These are phyloP conservation scores for Anastatica hierochuntica DNA, from an alignment of 345 rosid species.

Conservation along the genomic window DNA sequence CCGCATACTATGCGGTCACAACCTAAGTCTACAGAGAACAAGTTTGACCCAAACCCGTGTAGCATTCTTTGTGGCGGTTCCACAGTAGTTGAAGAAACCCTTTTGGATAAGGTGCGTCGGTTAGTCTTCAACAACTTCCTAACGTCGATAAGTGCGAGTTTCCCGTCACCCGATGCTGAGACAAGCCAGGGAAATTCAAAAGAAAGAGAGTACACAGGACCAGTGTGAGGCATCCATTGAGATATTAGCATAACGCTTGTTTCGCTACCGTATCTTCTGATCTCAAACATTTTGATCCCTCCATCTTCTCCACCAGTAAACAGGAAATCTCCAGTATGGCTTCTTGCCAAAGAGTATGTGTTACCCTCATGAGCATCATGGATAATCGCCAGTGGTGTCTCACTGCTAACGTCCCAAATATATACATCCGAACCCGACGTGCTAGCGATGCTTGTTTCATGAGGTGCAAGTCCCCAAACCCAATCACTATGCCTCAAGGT, in stretches of 20 bases:
- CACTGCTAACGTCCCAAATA: conserved; percentile 54
- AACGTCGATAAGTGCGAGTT: conserved; percentile 64
- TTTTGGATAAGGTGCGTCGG: conserved; percentile 25
- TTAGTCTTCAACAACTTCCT: conserved; percentile 59
- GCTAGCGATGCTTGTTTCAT: conserved; percentile 47
- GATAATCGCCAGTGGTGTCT: conserved; percentile 44
- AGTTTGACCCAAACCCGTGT: conserved; percentile 62
- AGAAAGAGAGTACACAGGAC: conserved; percentile 70
- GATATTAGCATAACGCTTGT: conserved; percentile 40
- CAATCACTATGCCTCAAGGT: conserved; percentile 81
- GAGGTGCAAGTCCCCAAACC: conserved; percentile 83
- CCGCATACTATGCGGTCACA: conserved; percentile 86
- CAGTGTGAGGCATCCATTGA: conserved; percentile 78
- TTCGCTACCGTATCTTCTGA: conserved; percentile 15
- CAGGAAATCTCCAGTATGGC: conserved; percentile 72
- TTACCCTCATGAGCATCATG: conserved; percentile 56
- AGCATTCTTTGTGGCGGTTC: conserved; percentile 95
- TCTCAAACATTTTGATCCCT: conserved; percentile 77
- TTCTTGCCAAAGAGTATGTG: conserved; percentile 58
- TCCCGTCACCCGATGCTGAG: conserved; percentile 82
- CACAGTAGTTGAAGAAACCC: conserved; percentile 27
- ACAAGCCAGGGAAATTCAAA: conserved; percentile 99
- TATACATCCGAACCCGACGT: conserved; percentile 78
- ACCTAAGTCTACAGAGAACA: conserved; percentile 68
- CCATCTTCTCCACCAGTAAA: conserved; percentile 97